These are phyloP conservation scores for Aspergillus pseudotamarii DNA, from an alignment of 2,329 filamentous ascomycete genomes.

Conservation along the genomic window DNA sequence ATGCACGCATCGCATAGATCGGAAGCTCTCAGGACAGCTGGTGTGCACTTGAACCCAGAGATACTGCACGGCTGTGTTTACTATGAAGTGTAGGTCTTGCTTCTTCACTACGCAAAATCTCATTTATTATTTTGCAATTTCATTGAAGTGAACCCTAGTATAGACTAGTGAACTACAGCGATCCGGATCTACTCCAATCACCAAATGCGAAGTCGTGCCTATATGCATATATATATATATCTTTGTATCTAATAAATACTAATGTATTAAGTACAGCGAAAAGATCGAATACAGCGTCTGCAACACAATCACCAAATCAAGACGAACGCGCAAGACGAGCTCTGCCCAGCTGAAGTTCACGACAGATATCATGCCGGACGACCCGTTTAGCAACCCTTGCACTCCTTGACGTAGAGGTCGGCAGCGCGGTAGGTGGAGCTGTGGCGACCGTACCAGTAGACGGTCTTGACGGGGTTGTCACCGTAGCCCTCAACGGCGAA, in stretches of 20 bases:
- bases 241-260: neutral
- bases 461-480: conserved; percentile 22
- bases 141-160: no score
- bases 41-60: no score
- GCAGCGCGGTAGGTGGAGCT: conserved; percentile 22
- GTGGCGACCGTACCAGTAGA: conserved; percentile 33
- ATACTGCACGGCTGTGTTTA: no score
- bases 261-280: neutral
- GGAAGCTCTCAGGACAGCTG: no score
- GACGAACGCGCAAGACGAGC: neutral
- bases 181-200: no score
- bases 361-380: neutral
- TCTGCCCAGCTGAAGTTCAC: neutral
- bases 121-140: no score
- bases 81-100: no score
- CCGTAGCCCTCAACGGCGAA: conserved; percentile 30
- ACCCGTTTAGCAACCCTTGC: conserved; percentile 21
- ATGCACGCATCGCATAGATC: no score
- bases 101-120: no score
- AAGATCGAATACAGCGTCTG: neutral
- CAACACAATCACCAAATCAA: neutral
- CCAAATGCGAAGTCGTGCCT: neutral
- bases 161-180: neutral
- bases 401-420: conserved; percentile 14
- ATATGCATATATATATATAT: neutral